Percentiles rank a stretch among this genome's conserved stretches.
Evolutionary conservation across 2,329 filamentous ascomycete species (phyloP).

Genomic region (Scleromitrula shiraiana): DNA sequence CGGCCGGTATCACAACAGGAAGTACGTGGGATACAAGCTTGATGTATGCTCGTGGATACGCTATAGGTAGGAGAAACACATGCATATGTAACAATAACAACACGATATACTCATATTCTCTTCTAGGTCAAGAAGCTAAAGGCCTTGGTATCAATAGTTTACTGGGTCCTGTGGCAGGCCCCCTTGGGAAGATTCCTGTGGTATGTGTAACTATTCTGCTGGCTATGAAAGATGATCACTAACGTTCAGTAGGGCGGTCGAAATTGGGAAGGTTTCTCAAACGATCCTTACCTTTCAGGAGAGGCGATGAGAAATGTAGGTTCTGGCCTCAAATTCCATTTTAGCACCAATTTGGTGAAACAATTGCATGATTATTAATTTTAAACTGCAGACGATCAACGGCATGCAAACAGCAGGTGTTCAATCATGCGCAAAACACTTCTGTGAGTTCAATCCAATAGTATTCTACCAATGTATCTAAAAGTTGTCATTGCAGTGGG

Average conservation of each 20-base stretch:
- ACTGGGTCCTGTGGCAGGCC: slow-evolving; percentile 68
- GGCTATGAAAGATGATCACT: slow-evolving; percentile 46
- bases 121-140: slow-evolving; percentile 56
- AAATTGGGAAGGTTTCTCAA: slow-evolving; percentile 78
- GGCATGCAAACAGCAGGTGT: slow-evolving; percentile 46
- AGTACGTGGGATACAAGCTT: slow-evolving; percentile 72
- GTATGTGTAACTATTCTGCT: slow-evolving; percentile 6
- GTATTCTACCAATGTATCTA: slow-evolving; percentile 25
- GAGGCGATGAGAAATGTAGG: slow-evolving; percentile 46
- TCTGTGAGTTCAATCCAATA: slow-evolving; percentile 26
- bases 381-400: slow-evolving; percentile 42
- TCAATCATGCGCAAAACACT: slow-evolving; percentile 51
- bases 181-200: slow-evolving; percentile 60
- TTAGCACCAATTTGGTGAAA: background rate
- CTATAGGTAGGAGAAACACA: slow-evolving; percentile 46
- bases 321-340: background rate
- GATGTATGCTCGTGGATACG: slow-evolving; percentile 60
- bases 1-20: slow-evolving; percentile 70
- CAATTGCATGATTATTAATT: background rate
- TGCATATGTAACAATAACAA: background rate
- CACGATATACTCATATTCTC: background rate
- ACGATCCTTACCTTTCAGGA: slow-evolving; percentile 68
- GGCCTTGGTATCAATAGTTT: slow-evolving; percentile 66
- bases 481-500: slow-evolving; percentile 35
- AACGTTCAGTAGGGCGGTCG: slow-evolving; percentile 59